Conservation (phyloP, 73 alveolate genomes). For the Loxodes magnus region DNA sequence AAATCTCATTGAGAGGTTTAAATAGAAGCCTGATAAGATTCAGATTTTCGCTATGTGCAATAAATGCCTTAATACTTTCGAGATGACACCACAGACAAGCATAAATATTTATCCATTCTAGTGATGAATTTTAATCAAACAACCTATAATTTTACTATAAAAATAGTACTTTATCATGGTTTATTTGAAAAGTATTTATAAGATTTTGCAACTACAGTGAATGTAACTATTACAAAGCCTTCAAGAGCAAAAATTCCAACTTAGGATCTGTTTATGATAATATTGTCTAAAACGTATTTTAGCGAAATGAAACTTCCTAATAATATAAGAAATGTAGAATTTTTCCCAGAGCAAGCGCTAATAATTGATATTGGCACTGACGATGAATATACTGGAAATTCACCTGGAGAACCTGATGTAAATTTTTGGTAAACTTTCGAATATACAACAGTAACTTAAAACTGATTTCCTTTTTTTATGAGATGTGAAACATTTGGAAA, state of each 20-base stretch:
- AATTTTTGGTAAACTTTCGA: constrained; percentile 37
- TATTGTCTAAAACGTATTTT: constrained; percentile 3
- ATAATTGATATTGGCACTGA: constrained; percentile 23
- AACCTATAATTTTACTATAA: not conserved
- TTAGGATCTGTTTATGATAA: not conserved
- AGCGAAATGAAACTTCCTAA: constrained; percentile 33
- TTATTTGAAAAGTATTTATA: constrained; percentile 28
- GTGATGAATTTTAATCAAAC: not conserved
- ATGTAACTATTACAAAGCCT: not conserved
- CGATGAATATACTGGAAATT: constrained; percentile 14
- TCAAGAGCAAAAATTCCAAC: constrained; percentile 18
- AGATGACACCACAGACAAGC: not conserved
- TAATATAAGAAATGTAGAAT: constrained; percentile 31
- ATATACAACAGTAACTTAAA: constrained; percentile 25
- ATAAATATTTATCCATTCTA: not conserved
- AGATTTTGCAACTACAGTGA: constrained; percentile 15
- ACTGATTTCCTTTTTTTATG: constrained; percentile 53
- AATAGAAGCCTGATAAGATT: too few relatives aligned
- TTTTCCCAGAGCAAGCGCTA: constrained; percentile 20
- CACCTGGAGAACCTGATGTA: constrained; percentile 18
- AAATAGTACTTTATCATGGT: constrained; percentile 26
- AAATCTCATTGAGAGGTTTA: too few relatives aligned
- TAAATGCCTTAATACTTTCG: not conserved
- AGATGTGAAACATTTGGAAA: constrained; percentile 45
- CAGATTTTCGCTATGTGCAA: too few relatives aligned